Percentiles rank a stretch among this genome's conserved stretches.
Conservation (phyloP, 257 asterid species). For the Plantago elongata region DNA sequence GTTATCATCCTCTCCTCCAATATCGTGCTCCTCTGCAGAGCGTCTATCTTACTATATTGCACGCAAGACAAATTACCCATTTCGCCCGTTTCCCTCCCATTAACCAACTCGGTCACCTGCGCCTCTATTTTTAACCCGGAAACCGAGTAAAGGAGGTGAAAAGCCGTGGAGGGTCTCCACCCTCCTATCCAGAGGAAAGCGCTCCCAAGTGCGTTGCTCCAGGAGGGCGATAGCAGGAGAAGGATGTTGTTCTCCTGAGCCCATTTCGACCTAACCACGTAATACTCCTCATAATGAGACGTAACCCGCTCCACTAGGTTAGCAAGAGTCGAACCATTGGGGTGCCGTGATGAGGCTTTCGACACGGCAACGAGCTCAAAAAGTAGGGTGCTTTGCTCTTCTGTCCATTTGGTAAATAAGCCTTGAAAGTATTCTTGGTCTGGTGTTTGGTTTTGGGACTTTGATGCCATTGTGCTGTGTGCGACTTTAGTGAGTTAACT, state of each 20-base stretch:
- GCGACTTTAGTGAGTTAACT: neutral
- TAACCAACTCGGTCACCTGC: conserved; percentile 14
- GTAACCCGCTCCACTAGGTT: conserved; percentile 17
- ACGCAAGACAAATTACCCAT: conserved; percentile 21
- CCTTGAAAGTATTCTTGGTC: neutral
- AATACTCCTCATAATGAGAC: conserved; percentile 36
- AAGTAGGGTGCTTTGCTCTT: conserved; percentile 10
- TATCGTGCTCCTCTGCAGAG: conserved; percentile 30
- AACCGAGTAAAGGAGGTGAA: conserved; percentile 46
- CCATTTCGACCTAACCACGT: conserved; percentile 25
- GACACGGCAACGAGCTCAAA: conserved; percentile 15
- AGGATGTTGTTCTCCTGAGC: conserved; percentile 20
- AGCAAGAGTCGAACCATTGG: conserved; percentile 1
- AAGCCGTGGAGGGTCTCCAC: conserved; percentile 55
- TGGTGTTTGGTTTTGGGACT: neutral
- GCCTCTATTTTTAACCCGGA: conserved; percentile 39
- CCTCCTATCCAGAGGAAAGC: conserved; percentile 53
- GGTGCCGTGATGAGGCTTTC: neutral
- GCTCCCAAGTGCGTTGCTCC: conserved; percentile 38
- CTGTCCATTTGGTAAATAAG: neutral
- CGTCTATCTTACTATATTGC: conserved; percentile 28
- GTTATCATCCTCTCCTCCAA: conserved; percentile 34
- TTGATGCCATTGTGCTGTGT: conserved; percentile 9
- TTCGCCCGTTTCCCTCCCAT: conserved; percentile 10
- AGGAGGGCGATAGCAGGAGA: conserved; percentile 31